Conservation (phyloP, 202 grass and related monocot genomes). For the Zoysia matrella region DNA sequence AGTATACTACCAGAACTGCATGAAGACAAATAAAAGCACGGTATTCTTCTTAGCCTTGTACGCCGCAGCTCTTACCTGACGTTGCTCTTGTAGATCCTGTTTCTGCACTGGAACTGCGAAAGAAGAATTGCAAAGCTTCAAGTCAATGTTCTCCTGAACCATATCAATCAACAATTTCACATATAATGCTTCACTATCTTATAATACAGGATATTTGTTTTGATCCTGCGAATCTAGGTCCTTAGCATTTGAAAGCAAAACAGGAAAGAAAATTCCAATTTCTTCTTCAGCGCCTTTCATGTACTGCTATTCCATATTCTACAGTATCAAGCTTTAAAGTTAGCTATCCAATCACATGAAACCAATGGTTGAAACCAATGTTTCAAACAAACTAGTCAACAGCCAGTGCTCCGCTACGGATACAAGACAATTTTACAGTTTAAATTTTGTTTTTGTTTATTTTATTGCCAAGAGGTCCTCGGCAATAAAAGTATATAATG, state of each 20-base stretch:
- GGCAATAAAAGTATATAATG: no score
- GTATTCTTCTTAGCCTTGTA: constrained; percentile 74
- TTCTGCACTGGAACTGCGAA: no score
- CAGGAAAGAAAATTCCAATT: not conserved
- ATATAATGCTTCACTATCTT: not conserved
- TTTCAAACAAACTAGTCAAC: not conserved
- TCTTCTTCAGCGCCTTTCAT: not conserved
- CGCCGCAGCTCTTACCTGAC: constrained; percentile 74
- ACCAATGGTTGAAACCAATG: not conserved
- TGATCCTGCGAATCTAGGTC: not conserved
- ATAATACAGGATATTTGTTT: not conserved
- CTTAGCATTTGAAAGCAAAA: not conserved
- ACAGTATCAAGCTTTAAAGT: not conserved
- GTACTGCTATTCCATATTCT: not conserved
- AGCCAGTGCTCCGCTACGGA: no score
- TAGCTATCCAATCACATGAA: constrained; percentile 1
- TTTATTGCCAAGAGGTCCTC: no score
- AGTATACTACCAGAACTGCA: no score
- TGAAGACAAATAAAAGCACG: not conserved
- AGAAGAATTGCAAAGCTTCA: no score
- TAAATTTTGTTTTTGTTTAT: no score
- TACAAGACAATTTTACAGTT: no score
- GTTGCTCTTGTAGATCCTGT: constrained; percentile 84
- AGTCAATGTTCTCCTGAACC: constrained; percentile 4
- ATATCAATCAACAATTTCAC: not conserved